Evolutionary conservation across 2,329 filamentous ascomycete species (phyloP), one percentile per base, ranked within the genome.

Genomic region (Onygena corvina): DNA sequence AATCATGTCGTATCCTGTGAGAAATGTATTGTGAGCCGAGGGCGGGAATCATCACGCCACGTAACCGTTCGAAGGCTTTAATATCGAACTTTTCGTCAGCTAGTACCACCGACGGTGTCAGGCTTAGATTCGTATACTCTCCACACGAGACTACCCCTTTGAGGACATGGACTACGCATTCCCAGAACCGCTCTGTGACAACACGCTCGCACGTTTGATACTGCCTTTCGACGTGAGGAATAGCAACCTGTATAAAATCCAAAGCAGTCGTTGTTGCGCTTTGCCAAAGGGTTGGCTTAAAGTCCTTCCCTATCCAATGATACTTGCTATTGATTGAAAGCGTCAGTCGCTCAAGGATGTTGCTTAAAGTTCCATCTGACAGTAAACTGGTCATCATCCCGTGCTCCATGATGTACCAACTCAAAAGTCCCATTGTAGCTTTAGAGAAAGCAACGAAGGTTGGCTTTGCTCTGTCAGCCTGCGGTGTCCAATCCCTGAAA

Each of bases 401-500:
- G 47, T 66, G 58, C 1, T 66, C 64, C 4, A 58, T 52, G 40
- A 69, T 57, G 50, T 69, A 69, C 65, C 66, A 68, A 44, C 59
- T 61, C 18, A 93, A 65, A 40, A 87, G 76, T 1, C 74, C 70
- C 75, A 94, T 92, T 51, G 83, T 80, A 16, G 79, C 78, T 64
- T 92, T 94, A 1, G 89, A 87, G 60, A 96, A 77, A 29, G 92
- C 90, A 49, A 98, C 80, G 61, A 88, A 96, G 0, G 87, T 94
- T 4, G 86, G 84, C 50, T 79, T 79, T 46, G 69, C 64, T 46
- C 58, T 62, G 56, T 63, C 64, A 49, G 54, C 67, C 49, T 53
- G 64, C 18, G 52, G 59, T 49, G 50, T 68, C 61, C 65, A 67
- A 53, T 61, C 64, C 4, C 60, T 59, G 30, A 70, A 57, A 16